Base-by-base conservation (phyloP, 208 protist species). In the Herpetomonas tarakana region DNA sequence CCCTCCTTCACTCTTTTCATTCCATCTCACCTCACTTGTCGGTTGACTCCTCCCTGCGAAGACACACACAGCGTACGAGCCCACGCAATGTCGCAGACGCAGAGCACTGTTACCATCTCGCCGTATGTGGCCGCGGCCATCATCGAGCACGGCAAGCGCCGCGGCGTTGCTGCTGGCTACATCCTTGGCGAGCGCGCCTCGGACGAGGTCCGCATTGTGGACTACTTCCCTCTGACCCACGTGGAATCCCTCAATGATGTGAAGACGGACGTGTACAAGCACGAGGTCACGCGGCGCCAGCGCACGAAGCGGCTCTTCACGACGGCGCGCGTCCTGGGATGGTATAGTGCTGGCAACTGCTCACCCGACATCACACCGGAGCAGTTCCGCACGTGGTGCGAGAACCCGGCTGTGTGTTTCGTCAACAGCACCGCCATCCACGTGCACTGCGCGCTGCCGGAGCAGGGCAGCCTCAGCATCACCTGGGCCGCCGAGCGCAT, bases 61-160 rank as follows among this genome's bases (percentile, higher is more conserved):
- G n/a, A n/a, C n/a, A n/a, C n/a, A n/a, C n/a, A n/a, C n/a, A n/a
- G n/a, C n/a, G n/a, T n/a, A n/a, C n/a, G n/a, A n/a, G n/a, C n/a
- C n/a, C n/a, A n/a, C n/a, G n/a, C n/a, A n/a, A n/a, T n/a, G n/a
- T n/a, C n/a, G n/a, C n/a, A n/a, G n/a, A n/a, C n/a, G n/a, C n/a
- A n/a, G n/a, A n/a, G n/a, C n/a, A n/a, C n/a, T n/a, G n/a, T n/a
- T n/a, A 46, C 76, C 45, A 54, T 94, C 47, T 67, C 81, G 46
- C 83, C 83, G 19, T 88, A 91, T 76, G 83, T 91, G 44, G 76
- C 88, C 19, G 45, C 81, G 21, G 76, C 81, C 58, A 94, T 94
- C 58, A 39, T 94, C 31, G 88, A 92, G 64, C 88, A 94, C 67
- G 80, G 71, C 26, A 91, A 94, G 78, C 85, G 88, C 27, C 78